A percentile compares a stretch with the other conserved stretches of the same genome.
phyloP scores from a whole-genome alignment of 371 early-diverging fungal genomes.

The Lichtheimia hyalospora region DNA sequence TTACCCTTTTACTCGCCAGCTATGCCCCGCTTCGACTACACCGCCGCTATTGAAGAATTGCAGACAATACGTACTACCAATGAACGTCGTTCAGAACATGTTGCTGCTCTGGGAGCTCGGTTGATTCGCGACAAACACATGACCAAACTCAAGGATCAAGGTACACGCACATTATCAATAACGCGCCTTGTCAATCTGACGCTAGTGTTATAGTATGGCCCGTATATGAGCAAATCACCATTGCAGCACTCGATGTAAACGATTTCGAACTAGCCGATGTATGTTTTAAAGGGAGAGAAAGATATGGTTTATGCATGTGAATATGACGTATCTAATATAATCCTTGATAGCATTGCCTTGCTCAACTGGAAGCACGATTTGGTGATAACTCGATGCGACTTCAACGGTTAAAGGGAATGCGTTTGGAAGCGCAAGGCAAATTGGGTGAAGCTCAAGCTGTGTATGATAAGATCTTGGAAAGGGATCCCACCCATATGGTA shows the following conservation, averaged over 20 bases:
- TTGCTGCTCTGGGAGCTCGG: conserved; percentile 34
- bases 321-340: too few species aligned
- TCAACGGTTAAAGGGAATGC: conserved; percentile 67
- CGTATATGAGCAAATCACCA: conserved; percentile 78
- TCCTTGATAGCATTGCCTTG: conserved; percentile 52
- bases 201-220: conserved; percentile 62
- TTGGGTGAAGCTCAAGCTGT: conserved; percentile 59
- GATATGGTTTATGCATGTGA: background rate
- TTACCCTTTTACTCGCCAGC: background rate
- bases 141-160: conserved; percentile 40
- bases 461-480: conserved; percentile 64
- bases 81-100: conserved; percentile 36
- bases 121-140: conserved; percentile 37
- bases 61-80: conserved; percentile 36
- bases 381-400: conserved; percentile 67
- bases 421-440: conserved; percentile 72
- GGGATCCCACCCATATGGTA: conserved; percentile 71
- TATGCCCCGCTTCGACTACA: conserved; percentile 38
- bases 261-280: conserved; percentile 36
- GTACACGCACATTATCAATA: conserved; percentile 11
- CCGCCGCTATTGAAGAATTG: conserved; percentile 33
- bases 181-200: background rate
- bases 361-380: conserved; percentile 59
- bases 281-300: background rate
- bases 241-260: conserved; percentile 79